Conservation (phyloP, 805 yeast genomes). For the Saturnispora gosingensis region DNA sequence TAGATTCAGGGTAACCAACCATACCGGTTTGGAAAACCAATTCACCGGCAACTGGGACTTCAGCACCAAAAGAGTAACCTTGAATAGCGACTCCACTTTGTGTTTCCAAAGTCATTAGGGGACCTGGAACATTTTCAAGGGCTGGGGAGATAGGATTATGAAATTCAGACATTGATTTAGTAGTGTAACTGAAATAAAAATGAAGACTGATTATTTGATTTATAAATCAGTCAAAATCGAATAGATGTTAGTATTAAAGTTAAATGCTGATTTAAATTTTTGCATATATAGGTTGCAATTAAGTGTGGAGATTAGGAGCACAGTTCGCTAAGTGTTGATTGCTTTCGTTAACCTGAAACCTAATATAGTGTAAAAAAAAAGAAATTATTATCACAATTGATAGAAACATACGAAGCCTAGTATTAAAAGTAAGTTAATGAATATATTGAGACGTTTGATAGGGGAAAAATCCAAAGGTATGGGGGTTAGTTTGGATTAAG, state of each 20-base stretch:
- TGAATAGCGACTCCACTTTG: conserved; percentile 79
- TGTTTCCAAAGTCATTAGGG: conserved; percentile 78
- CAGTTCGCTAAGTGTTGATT: neutral
- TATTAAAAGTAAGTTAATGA: neutral
- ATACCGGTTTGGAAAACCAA: conserved; percentile 98
- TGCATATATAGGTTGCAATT: too few species aligned
- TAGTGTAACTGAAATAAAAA: neutral
- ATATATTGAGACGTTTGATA: neutral
- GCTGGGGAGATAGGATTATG: conserved; percentile 86
- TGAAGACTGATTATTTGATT: neutral
- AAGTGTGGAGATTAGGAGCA: neutral
- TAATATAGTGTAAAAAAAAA: neutral
- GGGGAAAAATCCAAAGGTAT: conserved; percentile 8
- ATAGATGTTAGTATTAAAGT: neutral
- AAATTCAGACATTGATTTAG: conserved; percentile 24
- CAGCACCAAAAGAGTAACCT: conserved; percentile 97
- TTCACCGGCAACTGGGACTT: conserved; percentile 85
- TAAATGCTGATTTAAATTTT: neutral
- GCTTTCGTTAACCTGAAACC: neutral
- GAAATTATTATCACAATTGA: neutral
- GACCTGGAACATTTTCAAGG: conserved; percentile 73
- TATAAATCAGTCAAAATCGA: neutral
- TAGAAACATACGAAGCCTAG: neutral
- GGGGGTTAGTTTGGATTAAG: conserved; percentile 9
- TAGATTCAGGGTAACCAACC: conserved; percentile 98